These are phyloP conservation scores for Brassica hybrid DNA, from an alignment of 441 rosid species.

Conservation along the genomic window DNA sequence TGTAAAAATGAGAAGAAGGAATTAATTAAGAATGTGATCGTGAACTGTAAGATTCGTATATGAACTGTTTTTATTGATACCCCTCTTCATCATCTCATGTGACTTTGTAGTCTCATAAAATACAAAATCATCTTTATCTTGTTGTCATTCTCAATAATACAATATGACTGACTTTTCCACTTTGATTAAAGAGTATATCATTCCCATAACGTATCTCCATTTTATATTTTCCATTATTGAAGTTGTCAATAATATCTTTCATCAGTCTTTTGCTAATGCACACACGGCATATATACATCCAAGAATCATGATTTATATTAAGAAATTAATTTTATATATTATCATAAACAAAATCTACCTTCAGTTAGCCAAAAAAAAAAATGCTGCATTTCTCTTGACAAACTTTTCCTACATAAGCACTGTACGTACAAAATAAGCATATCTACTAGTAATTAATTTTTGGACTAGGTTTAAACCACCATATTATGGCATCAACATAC, in stretches of 20 bases:
- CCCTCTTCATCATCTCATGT: constrained; percentile 33
- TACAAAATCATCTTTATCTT: constrained; percentile 31
- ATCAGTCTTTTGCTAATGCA: constrained; percentile 21
- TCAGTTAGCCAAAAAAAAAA: neutral
- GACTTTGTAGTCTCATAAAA: constrained; percentile 35
- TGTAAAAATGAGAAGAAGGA: constrained; percentile 25
- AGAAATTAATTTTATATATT: neutral
- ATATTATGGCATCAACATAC: neutral
- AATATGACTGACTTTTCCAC: constrained; percentile 34
- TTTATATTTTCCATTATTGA: neutral
- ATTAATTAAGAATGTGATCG: constrained; percentile 37
- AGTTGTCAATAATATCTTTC: constrained; percentile 19
- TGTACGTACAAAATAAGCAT: neutral
- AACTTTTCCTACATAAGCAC: neutral
- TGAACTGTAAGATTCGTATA: constrained; percentile 42
- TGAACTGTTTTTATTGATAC: constrained; percentile 41
- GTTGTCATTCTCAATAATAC: constrained; percentile 41
- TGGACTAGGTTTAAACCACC: neutral
- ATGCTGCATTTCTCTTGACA: neutral
- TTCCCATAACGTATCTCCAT: constrained; percentile 3
- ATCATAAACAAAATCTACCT: constrained; percentile 1
- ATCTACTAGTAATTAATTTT: neutral
- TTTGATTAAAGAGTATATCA: constrained; percentile 18
- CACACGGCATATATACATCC: constrained; percentile 18
- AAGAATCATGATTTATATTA: neutral